These are phyloP conservation scores for Corinectria fuckeliana DNA, from an alignment of 2,329 filamentous ascomycete genomes.

Conservation along the genomic window DNA sequence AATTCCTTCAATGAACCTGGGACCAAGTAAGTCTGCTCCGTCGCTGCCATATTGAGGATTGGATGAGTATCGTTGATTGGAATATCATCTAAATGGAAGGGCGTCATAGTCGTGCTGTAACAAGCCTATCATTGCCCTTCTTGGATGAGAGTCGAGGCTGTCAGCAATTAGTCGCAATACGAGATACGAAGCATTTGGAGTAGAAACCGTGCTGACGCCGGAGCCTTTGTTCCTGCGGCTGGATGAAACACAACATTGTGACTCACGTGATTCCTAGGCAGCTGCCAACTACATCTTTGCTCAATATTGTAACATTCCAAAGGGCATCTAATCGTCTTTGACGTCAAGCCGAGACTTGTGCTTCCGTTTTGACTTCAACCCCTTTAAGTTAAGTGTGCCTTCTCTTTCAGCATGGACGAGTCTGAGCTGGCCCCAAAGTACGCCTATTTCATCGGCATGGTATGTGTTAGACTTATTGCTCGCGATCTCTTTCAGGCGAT, in stretches of 20 bases:
- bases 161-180: background rate
- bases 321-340: background rate
- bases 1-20: constrained; percentile 12
- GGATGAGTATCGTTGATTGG: constrained; percentile 37
- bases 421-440: constrained; percentile 75
- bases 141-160: too few species aligned
- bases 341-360: constrained; percentile 27
- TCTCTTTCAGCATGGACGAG: constrained; percentile 53
- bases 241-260: background rate
- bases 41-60: constrained; percentile 32
- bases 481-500: constrained; percentile 13
- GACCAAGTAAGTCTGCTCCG: constrained; percentile 30
- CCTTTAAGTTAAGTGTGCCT: constrained; percentile 25
- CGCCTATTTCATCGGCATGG: constrained; percentile 88
- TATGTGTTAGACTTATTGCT: constrained; percentile 51
- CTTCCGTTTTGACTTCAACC: constrained; percentile 26
- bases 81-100: background rate
- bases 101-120: background rate
- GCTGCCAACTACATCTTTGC: background rate
- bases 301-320: background rate
- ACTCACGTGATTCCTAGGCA: background rate
- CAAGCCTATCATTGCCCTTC: background rate
- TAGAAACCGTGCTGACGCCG: background rate
- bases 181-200: background rate
- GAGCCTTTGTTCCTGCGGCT: background rate